Base-by-base conservation (phyloP, 768 basidiomycete species). In the Boletus sp. region DNA sequence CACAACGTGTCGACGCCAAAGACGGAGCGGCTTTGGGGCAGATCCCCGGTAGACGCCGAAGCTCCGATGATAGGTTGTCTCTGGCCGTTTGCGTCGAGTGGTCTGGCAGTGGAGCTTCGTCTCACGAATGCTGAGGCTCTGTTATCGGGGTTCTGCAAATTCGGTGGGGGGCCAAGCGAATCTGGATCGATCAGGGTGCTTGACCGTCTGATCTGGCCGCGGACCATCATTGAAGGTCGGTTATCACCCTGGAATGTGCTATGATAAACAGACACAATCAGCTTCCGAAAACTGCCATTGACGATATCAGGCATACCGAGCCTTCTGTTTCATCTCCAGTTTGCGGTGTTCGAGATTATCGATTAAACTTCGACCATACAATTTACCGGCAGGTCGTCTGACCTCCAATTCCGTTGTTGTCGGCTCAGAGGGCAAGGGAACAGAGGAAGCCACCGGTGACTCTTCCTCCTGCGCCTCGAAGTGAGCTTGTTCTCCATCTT, bases 1-100 rank as follows among this genome's bases (percentile, higher is more conserved):
- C 94, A 96, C 10, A 96, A 64, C n/a, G 87, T 88, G 69, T 97
- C 94, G 1, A 90, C 88, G 2, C 94, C 94, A 64, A 96, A 97
- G 10, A 95, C 91, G n/a, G 93, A 94, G 53, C 80, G 82, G 37
- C 79, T 80, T 39, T 73, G 77, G 0, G 77, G 53, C 47, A 77
- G 66, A 52, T 64, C 73, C 17, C 64, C 69, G 8, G 67, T 60
- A 32, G 68, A 68, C 37, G 71, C 64, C 11, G 69, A 69, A 25
- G 65, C 63, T 15, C 71, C 73, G 6, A 72, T 58, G 46, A 63
- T 47, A 57, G 70, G 56, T 46, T 56, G 54, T 51, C 64, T 62
- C 40, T 75, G 74, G 19, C 74, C 72, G 27, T 84, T 83, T 59
- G 87, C 83, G 56, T 80, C 81, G 15, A 92, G 72, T n/a, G 88